Conservation (phyloP, 768 basidiomycete species). For the Leccinum barrowsii region DNA sequence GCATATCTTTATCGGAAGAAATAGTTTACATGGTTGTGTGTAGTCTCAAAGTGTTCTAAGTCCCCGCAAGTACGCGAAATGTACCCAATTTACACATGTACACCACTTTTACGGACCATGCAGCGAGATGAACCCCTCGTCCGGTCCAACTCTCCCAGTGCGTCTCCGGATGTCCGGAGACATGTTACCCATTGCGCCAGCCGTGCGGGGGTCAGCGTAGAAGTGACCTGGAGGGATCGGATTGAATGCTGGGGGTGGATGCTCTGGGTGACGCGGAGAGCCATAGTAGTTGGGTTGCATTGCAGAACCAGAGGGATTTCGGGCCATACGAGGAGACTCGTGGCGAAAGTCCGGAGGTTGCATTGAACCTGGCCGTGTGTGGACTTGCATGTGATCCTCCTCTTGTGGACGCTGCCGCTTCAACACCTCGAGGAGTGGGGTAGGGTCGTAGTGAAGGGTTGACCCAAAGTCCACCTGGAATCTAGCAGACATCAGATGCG, state of each 20-base stretch:
- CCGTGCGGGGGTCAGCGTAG: slow-evolving; percentile 32
- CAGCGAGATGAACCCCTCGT: slow-evolving; percentile 33
- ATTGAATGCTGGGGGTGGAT: slow-evolving; percentile 26
- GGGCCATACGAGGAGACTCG: slow-evolving; percentile 32
- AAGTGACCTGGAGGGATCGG: slow-evolving; percentile 41
- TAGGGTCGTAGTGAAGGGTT: slow-evolving; percentile 70
- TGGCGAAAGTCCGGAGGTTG: slow-evolving; percentile 33
- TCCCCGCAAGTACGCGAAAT: background rate
- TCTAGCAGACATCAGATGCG: slow-evolving; percentile 33
- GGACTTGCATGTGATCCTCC: slow-evolving; percentile 23
- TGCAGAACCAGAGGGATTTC: slow-evolving; percentile 29
- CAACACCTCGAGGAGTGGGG: slow-evolving; percentile 51
- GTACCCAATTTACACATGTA: background rate
- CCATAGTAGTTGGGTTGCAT: slow-evolving; percentile 30
- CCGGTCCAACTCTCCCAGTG: slow-evolving; percentile 27
- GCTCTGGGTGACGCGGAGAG: slow-evolving; percentile 33
- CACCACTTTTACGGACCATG: slow-evolving; percentile 21
- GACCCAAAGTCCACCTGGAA: slow-evolving; percentile 76
- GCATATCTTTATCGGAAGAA: background rate
- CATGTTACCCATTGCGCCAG: slow-evolving; percentile 35
- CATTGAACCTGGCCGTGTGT: slow-evolving; percentile 26
- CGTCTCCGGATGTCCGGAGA: slow-evolving; percentile 34
- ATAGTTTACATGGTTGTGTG: background rate
- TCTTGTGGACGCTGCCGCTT: slow-evolving; percentile 34
- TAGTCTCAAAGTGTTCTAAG: background rate